Evolutionary conservation across 768 basidiomycete species (phyloP), one percentile per base, ranked within the genome.

Genomic region (Hirschioporus abietinus): DNA sequence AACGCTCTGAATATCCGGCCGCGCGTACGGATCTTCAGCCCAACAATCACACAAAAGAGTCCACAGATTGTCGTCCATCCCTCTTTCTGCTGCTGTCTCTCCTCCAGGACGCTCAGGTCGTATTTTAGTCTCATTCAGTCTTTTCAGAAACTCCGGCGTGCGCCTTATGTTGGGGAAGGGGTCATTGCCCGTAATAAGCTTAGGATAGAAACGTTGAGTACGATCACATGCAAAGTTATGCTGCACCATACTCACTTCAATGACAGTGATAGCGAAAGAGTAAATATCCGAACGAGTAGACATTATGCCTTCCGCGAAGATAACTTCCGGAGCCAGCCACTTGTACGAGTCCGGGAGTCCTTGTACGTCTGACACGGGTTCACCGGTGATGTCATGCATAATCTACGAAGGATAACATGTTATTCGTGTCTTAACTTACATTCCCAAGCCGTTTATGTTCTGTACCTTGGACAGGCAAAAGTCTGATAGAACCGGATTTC

Each of bases 41-140:
- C 60, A 61, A 34, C 60, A 61, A 3, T 24, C 60, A 8, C 30
- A 25, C 60, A 61, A 24, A 15, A 61, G 60, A 3, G 3, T 24
- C 60, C 60, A 61, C 60, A 61, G 15, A 25, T 61, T 24, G 23
- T 61, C 17, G 60, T 61, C 18, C 60, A 61, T 25, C 23, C 60
- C 60, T 17, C 60, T 25, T 1, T 25, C 60, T 17, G 23, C 3
- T 7, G 30, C 60, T 12, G 30, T 34, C 24, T 1, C 25, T 3
- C 60, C 60, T 17, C 1, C 17, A 25, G 60, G 60, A 17, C 60
- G 60, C 23, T 24, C 17, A 2, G 60, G 60, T 15, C 60, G 60
- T 61, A 61, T 34, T 23, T 34, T 34, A 61, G 5, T 15, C 1
- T 12, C 12, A 24, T 17, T 61, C 15, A 61, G 18, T 24, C 18